A percentile compares a stretch with the other conserved stretches of the same genome.
Evolutionary conservation across 2,329 filamentous ascomycete genomes (phyloP).

Genomic region (Domatiomyces catenatus): DNA sequence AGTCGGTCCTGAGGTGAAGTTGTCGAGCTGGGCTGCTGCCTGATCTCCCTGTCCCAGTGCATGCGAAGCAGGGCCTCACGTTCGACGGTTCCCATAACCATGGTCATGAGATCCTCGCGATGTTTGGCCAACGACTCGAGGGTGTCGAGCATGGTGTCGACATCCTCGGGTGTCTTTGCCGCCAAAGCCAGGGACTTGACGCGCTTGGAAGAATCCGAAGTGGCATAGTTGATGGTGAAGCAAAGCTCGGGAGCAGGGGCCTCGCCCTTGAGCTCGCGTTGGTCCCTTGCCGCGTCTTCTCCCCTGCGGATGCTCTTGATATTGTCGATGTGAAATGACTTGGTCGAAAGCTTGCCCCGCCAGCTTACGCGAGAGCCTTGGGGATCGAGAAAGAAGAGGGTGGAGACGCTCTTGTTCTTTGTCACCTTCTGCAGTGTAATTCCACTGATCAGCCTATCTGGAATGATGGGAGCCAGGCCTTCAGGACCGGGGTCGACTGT

Average conservation of each 20-base stretch:
- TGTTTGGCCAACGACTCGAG: conserved; percentile 73
- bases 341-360: conserved; percentile 63
- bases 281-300: conserved; percentile 73
- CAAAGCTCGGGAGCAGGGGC: conserved; percentile 55
- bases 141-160: conserved; percentile 67
- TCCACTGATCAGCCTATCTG: conserved; percentile 61
- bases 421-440: conserved; percentile 69
- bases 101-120: conserved; percentile 78
- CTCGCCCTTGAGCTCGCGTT: conserved; percentile 62
- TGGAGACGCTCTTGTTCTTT: conserved; percentile 59
- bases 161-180: conserved; percentile 55
- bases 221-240: conserved; percentile 79
- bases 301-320: conserved; percentile 80
- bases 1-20: conserved; percentile 49
- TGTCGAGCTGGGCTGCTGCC: conserved; percentile 43
- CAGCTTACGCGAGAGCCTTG: conserved; percentile 77
- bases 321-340: conserved; percentile 86
- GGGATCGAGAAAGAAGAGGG: conserved; percentile 64
- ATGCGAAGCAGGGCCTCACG: conserved; percentile 65
- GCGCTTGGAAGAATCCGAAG: conserved; percentile 58
- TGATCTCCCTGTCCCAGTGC: conserved; percentile 79
- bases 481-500: conserved; percentile 23
- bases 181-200: conserved; percentile 78
- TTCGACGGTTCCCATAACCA: conserved; percentile 59
- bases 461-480: conserved; percentile 52